Base-by-base conservation (phyloP, 495 filamentous ascomycete genomes). In the Penicillium maclennaniae region DNA sequence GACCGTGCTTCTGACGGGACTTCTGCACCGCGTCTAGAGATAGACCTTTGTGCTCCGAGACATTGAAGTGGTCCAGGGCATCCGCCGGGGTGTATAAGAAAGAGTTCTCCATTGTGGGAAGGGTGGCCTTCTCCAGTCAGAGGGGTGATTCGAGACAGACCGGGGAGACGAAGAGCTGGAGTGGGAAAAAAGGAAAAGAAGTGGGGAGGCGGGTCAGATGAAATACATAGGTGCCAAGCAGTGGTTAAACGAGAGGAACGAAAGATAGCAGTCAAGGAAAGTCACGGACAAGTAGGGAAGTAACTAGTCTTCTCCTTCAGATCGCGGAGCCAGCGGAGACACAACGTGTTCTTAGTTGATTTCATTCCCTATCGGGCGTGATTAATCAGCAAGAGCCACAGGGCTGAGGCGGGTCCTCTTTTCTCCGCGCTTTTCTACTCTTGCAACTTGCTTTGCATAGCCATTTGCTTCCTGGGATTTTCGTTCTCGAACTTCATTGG, bases 41-140 rank as follows among this genome's bases (percentile, higher is more conserved):
- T 54, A 97, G 74, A 55, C 92, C 92, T 52, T 74, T 70, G 16
- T 73, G 56, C 58, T 86, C 81, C 46, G 85, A 73, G 25, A 89
- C 88, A 23, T 77, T 70, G 62, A 96, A 91, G 62, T 84, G 76
- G 63, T 79, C 76, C 61, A 96, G 78, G 57, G 87, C 83, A 62
- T 91, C 81, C 48, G 80, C 72, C 59, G 79, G 79, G 52, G 87
- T 77, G 66, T 80, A 79, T 47, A 84, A 73, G 67, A 87, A 96
- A 39, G 91, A 85, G 69, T 82, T 80, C 64, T 97, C 89, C 92
- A 96, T 96, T 53, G 48, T 59, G 51, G 51, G 54, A 48, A 45
- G 50, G 58, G 56, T 54, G 52, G 40, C 55, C 31, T 12, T 38
- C 52, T 45, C 54, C 49, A 54, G 56, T 56, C 52, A 59, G 52